phyloP scores from a whole-genome alignment of 768 basidiomycete species.

The Leccinellum luteum region DNA sequence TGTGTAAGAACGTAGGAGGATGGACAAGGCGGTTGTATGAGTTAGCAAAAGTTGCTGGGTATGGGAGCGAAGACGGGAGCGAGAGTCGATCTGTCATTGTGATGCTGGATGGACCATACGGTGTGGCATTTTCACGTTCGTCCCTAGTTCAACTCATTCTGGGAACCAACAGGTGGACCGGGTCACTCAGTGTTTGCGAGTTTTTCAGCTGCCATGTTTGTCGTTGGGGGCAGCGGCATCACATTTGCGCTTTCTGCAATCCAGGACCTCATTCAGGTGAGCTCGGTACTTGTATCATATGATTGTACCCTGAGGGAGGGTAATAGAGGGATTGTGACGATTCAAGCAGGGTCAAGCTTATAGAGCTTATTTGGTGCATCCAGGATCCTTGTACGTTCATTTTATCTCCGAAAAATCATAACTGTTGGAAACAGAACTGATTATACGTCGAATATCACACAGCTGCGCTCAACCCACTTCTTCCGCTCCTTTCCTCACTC shows the following conservation, averaged over 20 bases:
- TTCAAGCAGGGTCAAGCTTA: conserved; percentile 39
- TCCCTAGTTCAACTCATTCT: neutral
- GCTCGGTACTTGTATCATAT: neutral
- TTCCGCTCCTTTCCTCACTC: conserved; percentile 38
- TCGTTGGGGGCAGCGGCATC: conserved; percentile 63
- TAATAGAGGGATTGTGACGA: conserved; percentile 23
- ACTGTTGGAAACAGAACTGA: conserved; percentile 4
- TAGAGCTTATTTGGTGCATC: conserved; percentile 58
- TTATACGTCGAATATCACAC: neutral
- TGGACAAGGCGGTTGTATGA: conserved; percentile 48
- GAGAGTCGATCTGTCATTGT: conserved; percentile 34
- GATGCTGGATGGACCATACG: conserved; percentile 56
- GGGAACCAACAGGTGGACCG: conserved; percentile 34
- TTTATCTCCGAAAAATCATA: neutral
- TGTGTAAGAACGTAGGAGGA: conserved; percentile 48
- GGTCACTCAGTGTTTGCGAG: conserved; percentile 46
- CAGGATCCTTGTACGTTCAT: conserved; percentile 39
- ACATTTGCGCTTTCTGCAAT: conserved; percentile 52
- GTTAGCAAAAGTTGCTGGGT: conserved; percentile 36
- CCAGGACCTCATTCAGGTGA: conserved; percentile 49
- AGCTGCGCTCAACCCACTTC: conserved; percentile 37
- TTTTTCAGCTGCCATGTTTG: conserved; percentile 52
- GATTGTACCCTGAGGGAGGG: conserved; percentile 1
- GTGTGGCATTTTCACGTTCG: conserved; percentile 18
- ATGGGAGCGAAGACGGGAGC: conserved; percentile 29